Conservation (phyloP, 768 basidiomycete genomes). For the Megacollybia marginata region DNA sequence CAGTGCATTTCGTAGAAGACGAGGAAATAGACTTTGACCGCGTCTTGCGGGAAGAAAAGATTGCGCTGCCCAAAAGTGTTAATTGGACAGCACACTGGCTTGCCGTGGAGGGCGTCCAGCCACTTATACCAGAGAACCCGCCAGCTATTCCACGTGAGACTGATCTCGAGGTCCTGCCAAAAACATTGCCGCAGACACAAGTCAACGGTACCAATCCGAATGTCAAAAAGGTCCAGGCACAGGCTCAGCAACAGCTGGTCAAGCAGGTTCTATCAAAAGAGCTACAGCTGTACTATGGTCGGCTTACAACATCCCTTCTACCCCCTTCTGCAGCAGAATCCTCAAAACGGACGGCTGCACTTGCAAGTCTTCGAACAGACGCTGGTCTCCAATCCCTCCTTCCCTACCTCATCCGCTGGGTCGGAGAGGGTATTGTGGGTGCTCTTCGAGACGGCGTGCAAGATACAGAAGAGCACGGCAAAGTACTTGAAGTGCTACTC, state of each 20-base stretch:
- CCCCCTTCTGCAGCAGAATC: conserved; percentile 55
- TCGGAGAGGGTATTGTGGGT: conserved; percentile 77
- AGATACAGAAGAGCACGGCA: conserved; percentile 59
- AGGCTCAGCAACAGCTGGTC: conserved; percentile 68
- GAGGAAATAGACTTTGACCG: conserved; percentile 97
- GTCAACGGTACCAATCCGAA: conserved; percentile 17
- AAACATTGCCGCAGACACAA: conserved; percentile 19
- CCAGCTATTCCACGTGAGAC: conserved; percentile 64
- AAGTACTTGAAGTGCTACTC: conserved; percentile 70
- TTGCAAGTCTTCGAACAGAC: conserved; percentile 84
- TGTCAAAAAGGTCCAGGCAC: conserved; percentile 30
- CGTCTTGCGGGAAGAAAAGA: conserved; percentile 80
- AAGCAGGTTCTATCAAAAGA: conserved; percentile 92
- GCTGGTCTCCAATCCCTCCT: conserved; percentile 87
- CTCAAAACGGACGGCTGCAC: conserved; percentile 77
- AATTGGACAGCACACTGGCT: conserved; percentile 96
- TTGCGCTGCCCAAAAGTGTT: conserved; percentile 71
- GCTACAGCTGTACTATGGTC: conserved; percentile 89
- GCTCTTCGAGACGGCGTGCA: conserved; percentile 45
- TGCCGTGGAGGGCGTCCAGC: conserved; percentile 96
- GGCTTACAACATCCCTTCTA: conserved; percentile 78
- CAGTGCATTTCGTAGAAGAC: conserved; percentile 92
- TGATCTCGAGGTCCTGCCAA: conserved; percentile 24
- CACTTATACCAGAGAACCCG: conserved; percentile 93
- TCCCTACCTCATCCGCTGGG: conserved; percentile 93